Evolutionary conservation across 2,329 filamentous ascomycete genomes (phyloP), one percentile per base, ranked within the genome.

Genomic region (Fusarium sp.): DNA sequence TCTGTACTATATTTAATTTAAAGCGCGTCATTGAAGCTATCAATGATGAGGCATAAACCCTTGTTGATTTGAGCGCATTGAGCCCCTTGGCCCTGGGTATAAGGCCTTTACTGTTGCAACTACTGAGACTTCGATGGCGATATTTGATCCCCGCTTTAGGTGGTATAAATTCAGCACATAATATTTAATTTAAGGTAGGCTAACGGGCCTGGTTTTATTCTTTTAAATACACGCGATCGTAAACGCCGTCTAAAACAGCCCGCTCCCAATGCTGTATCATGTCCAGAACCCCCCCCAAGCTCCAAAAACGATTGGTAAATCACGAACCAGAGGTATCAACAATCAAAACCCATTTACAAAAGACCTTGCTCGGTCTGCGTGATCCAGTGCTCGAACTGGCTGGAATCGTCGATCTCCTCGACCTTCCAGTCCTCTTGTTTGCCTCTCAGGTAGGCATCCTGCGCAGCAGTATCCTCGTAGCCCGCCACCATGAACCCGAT

Each of bases 361-460:
- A 66, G 59, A 64, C 68, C 70, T 29, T 76, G 75, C 59, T 80
- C 80, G 13, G 77, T 76, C 69, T 80, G 79, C 14, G 71, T 67
- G 67, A 82, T 80, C 80, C 81, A 83, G 37, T 81, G 70, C 35
- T 78, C 78, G 66, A 81, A 82, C 57, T 81, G 79, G 24, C 76
- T 75, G 22, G 69, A 72, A 24, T 79, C 78, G 10, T 81, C 80
- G 10, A 84, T 65, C 22, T 81, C 76, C 70, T 82, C 80, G 10
- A 84, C 74, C 64, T 81, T 75, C 83, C 83, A 84, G 60, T 82
- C 82, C 13, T 74, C 76, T 35, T 81, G 76, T 11, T 73, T 77
- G 24, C 83, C 82, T 50, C 75, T 79, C 31, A 84, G 76, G 57
- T 81, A 82, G 7, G 68, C 76, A 22, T 81, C 78, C 57, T 80